A percentile compares a stretch with the other conserved stretches of the same genome.
Conservation (phyloP, 2,329 filamentous ascomycete genomes). For the Basipetospora chlamydospora region DNA sequence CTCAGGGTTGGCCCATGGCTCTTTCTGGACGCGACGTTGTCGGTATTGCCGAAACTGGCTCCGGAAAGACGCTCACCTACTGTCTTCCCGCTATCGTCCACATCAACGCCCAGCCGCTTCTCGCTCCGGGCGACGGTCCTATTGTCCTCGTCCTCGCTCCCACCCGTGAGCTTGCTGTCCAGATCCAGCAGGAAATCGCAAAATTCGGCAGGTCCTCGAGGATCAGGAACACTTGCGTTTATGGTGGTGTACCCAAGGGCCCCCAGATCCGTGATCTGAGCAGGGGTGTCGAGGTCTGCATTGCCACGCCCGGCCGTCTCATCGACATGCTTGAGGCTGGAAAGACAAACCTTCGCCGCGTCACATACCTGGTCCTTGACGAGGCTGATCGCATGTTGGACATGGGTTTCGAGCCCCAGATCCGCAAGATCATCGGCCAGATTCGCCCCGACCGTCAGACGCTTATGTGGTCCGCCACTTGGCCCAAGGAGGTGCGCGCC, state of each 20-base stretch:
- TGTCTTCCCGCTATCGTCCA: conserved; percentile 96
- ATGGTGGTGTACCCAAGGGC: conserved; percentile 96
- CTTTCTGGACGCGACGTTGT: conserved; percentile 95
- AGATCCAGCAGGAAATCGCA: conserved; percentile 97
- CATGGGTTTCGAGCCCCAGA: conserved; percentile 99
- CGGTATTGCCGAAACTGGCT: too few species aligned
- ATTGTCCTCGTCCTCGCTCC: conserved; percentile 94
- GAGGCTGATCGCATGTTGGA: conserved; percentile 99
- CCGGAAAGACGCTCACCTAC: conserved; percentile 98
- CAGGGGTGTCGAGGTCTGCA: conserved; percentile 94
- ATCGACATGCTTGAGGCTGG: conserved; percentile 98
- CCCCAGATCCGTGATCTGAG: conserved; percentile 91
- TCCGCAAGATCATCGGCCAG: conserved; percentile 95
- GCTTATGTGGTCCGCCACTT: conserved; percentile 99
- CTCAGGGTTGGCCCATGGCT: conserved; percentile 98
- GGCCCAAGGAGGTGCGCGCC: conserved; percentile 95
- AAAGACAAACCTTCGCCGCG: conserved; percentile 94
- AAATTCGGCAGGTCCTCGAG: conserved; percentile 97
- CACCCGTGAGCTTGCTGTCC: conserved; percentile 92
- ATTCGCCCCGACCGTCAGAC: conserved; percentile 97
- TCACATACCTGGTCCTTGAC: conserved; percentile 95
- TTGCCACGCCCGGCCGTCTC: conserved; percentile 91
- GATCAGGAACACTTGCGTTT: conserved; percentile 97
- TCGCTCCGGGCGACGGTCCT: conserved; percentile 86
- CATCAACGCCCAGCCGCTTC: conserved; percentile 96